Evolutionary conservation across 2,329 filamentous ascomycete genomes (phyloP).

Genomic region (Neonectria sp.): DNA sequence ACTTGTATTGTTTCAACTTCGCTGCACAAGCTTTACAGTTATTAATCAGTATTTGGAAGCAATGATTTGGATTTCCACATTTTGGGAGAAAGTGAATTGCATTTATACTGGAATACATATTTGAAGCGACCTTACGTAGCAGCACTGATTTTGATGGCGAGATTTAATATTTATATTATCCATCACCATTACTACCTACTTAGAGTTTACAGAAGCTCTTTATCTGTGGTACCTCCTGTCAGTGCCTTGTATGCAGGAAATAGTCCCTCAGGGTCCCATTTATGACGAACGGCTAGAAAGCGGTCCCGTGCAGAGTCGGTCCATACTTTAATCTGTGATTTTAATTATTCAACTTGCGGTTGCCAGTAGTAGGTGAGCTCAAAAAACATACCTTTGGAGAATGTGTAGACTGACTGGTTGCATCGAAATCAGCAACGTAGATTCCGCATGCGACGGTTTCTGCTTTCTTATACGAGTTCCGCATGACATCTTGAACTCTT

Average conservation of each 20-base stretch:
- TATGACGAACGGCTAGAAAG: not conserved
- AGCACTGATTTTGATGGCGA: no score
- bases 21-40: no score
- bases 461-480: not conserved
- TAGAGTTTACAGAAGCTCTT: not conserved
- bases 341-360: not conserved
- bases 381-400: slow-evolving; percentile 4
- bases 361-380: not conserved
- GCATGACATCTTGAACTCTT: not conserved
- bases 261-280: not conserved
- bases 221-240: no score
- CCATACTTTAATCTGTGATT: not conserved
- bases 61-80: no score
- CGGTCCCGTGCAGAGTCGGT: not conserved
- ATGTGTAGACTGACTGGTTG: not conserved
- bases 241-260: not conserved
- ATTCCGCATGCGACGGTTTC: slow-evolving; percentile 19
- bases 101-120: no score
- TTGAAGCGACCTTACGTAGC: no score
- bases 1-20: no score
- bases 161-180: no score
- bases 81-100: no score
- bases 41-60: no score
- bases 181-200: not conserved
- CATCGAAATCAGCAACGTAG: slow-evolving; percentile 17